Conservation (phyloP, 306 rosid species). For the cucumber (Cucumis sativus) region Cucumber_9930_V3 NC_026660.2:8353501-8354000, state of each 20-base stretch:
- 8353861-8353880: background rate
- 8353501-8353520: background rate
- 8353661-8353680: no score
- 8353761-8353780: background rate
- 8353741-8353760: background rate
- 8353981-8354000: background rate
- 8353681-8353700: no score
- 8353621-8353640: no score
- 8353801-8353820: background rate
- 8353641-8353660: no score
- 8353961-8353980: conserved; percentile 66
- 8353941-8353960: conserved; percentile 81
- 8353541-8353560: no score
- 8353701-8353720: background rate
- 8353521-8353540: no score
- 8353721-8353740: background rate
- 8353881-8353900: conserved; percentile 30
- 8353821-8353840: background rate
- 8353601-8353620: no score
- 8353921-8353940: conserved; percentile 93
- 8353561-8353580: no score
- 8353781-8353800: background rate
- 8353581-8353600: no score
- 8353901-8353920: conserved; percentile 67
- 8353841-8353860: background rate